These are phyloP conservation scores for Phalaenopsis hybrid DNA, from an alignment of 116 monocot species.

Conservation along the genomic window DNA sequence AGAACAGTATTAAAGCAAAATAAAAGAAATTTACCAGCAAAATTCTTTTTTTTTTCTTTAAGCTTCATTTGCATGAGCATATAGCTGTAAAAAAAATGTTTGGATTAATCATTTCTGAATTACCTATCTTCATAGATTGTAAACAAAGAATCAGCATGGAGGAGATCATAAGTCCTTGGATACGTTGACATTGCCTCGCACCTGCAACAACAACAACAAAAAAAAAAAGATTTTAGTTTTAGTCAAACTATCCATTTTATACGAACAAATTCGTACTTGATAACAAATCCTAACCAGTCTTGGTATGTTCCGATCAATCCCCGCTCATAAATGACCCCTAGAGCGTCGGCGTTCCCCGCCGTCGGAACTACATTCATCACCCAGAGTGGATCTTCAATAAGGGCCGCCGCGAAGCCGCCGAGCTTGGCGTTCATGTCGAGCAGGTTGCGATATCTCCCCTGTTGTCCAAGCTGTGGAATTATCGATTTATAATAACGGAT, in stretches of 20 bases:
- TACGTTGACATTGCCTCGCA: constrained; percentile 74
- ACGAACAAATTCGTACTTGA: background rate
- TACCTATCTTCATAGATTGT: constrained; percentile 54
- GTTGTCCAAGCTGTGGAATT: constrained; percentile 26
- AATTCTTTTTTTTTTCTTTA: too few relatives aligned
- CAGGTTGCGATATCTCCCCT: constrained; percentile 47
- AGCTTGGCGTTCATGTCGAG: constrained; percentile 53
- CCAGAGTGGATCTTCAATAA: constrained; percentile 42
- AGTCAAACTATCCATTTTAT: background rate
- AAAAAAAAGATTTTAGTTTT: background rate
- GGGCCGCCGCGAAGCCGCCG: constrained; percentile 47
- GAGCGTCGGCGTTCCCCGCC: constrained; percentile 19
- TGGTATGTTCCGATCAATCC: constrained; percentile 56
- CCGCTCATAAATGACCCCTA: constrained; percentile 48
- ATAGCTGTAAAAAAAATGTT: too few relatives aligned
- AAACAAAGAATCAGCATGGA: constrained; percentile 51
- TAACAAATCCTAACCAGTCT: constrained; percentile 28
- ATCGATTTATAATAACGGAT: constrained; percentile 30
- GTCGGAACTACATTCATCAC: constrained; percentile 53
- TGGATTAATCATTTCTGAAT: background rate
- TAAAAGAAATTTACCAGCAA: too few relatives aligned
- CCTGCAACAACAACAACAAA: constrained; percentile 15
- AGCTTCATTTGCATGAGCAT: too few relatives aligned
- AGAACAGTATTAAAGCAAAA: too few relatives aligned
- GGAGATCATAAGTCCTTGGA: constrained; percentile 61